Evolutionary conservation across 2,329 filamentous ascomycete species (phyloP).

Genomic region (Pestalotiopsis sp.): DNA sequence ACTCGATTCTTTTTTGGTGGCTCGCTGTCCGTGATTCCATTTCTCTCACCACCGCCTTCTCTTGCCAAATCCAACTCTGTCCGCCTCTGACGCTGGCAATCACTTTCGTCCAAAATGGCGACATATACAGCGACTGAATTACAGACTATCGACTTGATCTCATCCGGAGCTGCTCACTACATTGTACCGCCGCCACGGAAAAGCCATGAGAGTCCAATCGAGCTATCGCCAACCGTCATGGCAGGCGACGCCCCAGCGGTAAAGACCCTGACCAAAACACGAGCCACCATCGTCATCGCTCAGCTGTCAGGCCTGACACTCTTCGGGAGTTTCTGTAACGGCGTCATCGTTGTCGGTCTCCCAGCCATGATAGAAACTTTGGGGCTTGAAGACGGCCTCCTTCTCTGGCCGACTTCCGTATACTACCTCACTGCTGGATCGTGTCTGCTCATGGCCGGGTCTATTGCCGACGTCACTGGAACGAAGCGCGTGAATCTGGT

Average conservation of each 20-base stretch:
- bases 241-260: background rate
- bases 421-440: conserved; percentile 1
- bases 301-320: background rate
- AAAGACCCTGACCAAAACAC: background rate
- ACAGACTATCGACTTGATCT: background rate
- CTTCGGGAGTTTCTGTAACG: background rate
- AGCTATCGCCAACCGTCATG: background rate
- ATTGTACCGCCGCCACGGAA: background rate
- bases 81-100: background rate
- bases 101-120: background rate
- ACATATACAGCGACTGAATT: conserved; percentile 1
- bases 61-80: background rate
- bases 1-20: background rate
- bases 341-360: conserved; percentile 3
- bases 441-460: background rate
- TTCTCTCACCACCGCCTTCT: no score
- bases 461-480: conserved; percentile 3
- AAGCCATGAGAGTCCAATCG: background rate
- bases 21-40: no score
- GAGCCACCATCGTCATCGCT: background rate
- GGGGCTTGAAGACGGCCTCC: background rate
- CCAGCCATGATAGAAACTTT: background rate
- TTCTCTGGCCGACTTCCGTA: conserved; percentile 7
- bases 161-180: background rate
- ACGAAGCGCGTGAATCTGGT: background rate